Evolutionary conservation across 805 yeast genomes (phyloP).

Genomic region (Teunomyces funiuensis): DNA sequence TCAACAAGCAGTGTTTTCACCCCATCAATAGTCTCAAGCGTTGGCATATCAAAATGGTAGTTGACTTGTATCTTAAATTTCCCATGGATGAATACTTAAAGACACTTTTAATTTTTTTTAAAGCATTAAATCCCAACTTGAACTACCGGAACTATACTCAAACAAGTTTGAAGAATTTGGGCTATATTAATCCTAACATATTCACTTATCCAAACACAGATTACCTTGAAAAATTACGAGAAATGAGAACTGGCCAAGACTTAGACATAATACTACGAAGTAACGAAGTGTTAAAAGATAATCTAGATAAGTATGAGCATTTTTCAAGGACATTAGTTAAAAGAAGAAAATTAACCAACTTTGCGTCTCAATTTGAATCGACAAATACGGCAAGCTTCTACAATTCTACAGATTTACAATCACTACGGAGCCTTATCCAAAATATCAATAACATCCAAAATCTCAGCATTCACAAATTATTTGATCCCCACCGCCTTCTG

Average conservation of each 20-base stretch:
- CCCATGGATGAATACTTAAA: constrained; percentile 31
- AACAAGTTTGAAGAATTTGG: constrained; percentile 22
- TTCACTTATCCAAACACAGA: constrained; percentile 26
- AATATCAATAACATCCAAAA: constrained; percentile 18
- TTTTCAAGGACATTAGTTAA: constrained; percentile 12
- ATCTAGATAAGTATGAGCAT: constrained; percentile 14
- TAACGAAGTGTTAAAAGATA: constrained; percentile 8
- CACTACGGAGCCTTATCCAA: constrained; percentile 17
- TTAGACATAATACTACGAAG: not conserved
- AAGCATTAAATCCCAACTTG: constrained; percentile 18
- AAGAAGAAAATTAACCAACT: constrained; percentile 10
- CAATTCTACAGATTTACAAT: constrained; percentile 11
- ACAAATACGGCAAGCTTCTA: not conserved
- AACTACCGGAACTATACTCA: constrained; percentile 15
- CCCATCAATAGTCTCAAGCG: constrained; percentile 7
- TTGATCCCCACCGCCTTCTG: not conserved
- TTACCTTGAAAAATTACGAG: constrained; percentile 10
- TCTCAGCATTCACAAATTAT: constrained; percentile 11
- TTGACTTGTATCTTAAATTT: constrained; percentile 27
- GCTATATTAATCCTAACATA: constrained; percentile 18
- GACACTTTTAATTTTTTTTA: constrained; percentile 21
- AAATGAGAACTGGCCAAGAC: constrained; percentile 4
- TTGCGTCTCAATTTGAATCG: not conserved
- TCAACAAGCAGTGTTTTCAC: constrained; percentile 4
- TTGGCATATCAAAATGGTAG: constrained; percentile 33